phyloP scores from a whole-genome alignment of 2,329 filamentous ascomycete species.

The Didymella exigua region DNA sequence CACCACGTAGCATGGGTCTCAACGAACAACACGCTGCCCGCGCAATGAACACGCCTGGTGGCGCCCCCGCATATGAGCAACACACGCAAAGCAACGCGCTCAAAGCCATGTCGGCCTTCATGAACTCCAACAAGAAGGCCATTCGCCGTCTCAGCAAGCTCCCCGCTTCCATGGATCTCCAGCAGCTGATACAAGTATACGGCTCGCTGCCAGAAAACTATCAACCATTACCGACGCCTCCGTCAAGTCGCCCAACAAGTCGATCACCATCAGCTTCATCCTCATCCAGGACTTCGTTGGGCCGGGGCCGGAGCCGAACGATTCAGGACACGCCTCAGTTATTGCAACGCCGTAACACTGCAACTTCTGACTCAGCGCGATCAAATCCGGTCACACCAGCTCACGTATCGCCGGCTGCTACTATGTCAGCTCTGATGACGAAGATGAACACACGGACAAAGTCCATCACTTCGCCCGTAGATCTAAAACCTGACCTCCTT shows the following conservation, averaged over 20 bases:
- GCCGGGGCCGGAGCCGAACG: conserved; percentile 1
- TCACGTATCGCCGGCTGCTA: conserved; percentile 19
- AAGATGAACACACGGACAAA: conserved; percentile 26
- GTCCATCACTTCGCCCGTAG: not conserved
- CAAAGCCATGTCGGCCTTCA: conserved; percentile 51
- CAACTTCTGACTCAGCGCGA: not conserved
- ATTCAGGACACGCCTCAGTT: not conserved
- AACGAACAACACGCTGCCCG: conserved; percentile 53
- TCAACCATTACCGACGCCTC: conserved; percentile 21
- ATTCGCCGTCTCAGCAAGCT: conserved; percentile 31
- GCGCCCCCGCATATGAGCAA: conserved; percentile 50
- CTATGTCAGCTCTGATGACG: conserved; percentile 26
- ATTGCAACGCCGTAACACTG: conserved; percentile 7
- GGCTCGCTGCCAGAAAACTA: conserved; percentile 2
- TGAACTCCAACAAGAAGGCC: conserved; percentile 28
- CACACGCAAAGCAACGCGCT: conserved; percentile 53
- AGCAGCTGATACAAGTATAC: conserved; percentile 27
- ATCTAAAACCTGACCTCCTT: not conserved
- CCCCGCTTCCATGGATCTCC: conserved; percentile 22
- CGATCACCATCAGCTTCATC: conserved; percentile 18
- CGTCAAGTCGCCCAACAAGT: conserved; percentile 25
- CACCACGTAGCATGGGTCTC: conserved; percentile 37
- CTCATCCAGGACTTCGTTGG: not conserved
- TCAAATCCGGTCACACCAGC: conserved; percentile 7
- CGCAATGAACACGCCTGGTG: conserved; percentile 39